Evolutionary conservation across 805 yeast genomes (phyloP).

Genomic region (Ogataea methanolica): DNA sequence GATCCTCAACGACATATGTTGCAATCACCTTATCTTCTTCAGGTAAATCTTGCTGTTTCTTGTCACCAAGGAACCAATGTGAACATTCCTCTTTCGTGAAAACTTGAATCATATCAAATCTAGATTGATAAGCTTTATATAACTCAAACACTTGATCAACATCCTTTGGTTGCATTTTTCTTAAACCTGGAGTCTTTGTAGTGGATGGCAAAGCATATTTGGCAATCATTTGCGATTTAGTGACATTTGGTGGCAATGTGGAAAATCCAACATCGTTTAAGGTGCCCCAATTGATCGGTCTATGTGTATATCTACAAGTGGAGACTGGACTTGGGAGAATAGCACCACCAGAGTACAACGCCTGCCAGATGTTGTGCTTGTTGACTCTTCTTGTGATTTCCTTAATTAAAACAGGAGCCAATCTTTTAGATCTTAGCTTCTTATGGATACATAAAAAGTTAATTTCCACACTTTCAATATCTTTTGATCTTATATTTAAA

Average conservation of each 20-base stretch:
- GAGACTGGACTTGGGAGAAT: conserved; percentile 90
- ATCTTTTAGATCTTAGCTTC: conserved; percentile 84
- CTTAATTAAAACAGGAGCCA: conserved; percentile 90
- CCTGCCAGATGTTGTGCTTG: conserved; percentile 85
- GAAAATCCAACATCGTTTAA: conserved; percentile 88
- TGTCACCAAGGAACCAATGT: conserved; percentile 75
- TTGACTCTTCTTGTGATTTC: conserved; percentile 94
- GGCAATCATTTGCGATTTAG: conserved; percentile 64
- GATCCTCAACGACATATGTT: conserved; percentile 68
- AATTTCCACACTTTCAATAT: conserved; percentile 72
- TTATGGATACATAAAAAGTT: conserved; percentile 94
- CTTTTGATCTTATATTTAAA: conserved; percentile 47
- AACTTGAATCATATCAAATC: conserved; percentile 69
- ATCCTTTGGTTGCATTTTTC: conserved; percentile 56
- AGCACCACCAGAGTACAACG: conserved; percentile 89
- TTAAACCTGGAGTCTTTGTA: conserved; percentile 49
- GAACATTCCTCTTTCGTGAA: conserved; percentile 61
- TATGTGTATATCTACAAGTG: conserved; percentile 84
- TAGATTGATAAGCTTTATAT: conserved; percentile 55
- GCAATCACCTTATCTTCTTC: conserved; percentile 51
- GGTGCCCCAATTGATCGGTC: conserved; percentile 90
- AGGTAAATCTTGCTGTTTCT: conserved; percentile 11
- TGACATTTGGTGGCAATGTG: conserved; percentile 64
- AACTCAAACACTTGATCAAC: conserved; percentile 58
- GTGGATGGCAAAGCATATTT: conserved; percentile 50